Evolutionary conservation across 2,329 filamentous ascomycete species (phyloP), one percentile per base, ranked within the genome.

Genomic region (Calycina marina): DNA sequence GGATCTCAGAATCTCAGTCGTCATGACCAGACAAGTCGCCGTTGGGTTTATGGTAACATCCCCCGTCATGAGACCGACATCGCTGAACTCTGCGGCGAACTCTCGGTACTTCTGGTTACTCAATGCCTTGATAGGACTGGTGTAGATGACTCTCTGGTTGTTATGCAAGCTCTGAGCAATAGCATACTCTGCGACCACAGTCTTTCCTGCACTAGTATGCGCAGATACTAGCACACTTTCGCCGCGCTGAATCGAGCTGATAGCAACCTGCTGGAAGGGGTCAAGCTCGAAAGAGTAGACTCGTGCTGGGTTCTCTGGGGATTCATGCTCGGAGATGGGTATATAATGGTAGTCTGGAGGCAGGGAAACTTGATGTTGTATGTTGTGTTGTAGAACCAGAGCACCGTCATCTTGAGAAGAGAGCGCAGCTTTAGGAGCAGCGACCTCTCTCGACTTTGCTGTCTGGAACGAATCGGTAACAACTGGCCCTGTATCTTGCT

Each of bases 11-110:
- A 98, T 98, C 62, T 98, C 90, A 1, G 90, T 98, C 1, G 90
- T 98, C 90, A 98, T 98, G 50, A 98, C 90, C 37, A 98, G 64
- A 55, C 90, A 98, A 38, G 86, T 96, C 10, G 90, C 90, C 3
- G 90, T 96, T 4, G 92, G 92, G 56, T 98, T 98, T 58, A 98
- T 98, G 14, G 90, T 98, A 41, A 96, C 88, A 69, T 98, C 90
- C 51, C 90, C 90, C 4, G 90, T 98, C 88, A 98, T 96, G 40
- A 98, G 66, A 37, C 90, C 90, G 31, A 94, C 88, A 53, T 98
- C 90, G 37, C 86, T 88, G 60, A 98, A 98, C 37, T 93, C 83
- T 25, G 81, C 83, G 45, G 81, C 77, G 56, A 98, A 98, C 53
- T 98, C 90, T 63, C 90, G 71, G 56, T 93, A 98, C 55, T 98